Evolutionary conservation across 176 grass and related monocot genomes (phyloP), one percentile per base, ranked within the genome.

Genomic region (Eragrostis curvula): DNA sequence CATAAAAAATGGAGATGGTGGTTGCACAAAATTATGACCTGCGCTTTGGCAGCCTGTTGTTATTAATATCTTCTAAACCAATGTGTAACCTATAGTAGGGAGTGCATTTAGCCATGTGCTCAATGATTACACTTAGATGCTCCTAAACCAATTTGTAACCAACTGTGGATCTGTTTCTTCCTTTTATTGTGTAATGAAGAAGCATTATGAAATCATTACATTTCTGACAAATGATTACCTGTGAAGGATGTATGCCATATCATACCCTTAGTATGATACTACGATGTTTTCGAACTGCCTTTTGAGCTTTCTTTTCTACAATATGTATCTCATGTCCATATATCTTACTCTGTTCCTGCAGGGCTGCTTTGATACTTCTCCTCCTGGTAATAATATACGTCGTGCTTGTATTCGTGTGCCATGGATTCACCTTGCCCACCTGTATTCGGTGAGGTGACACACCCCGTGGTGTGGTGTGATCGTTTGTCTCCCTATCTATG

Each of bases 341-440:
- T n/a, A 41, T 76, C 53, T 5, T 65, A 18, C 20, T 85, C 12
- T 77, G 45, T 63, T 79, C 18, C 63, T 81, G 83, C 91, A 99
- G 96, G 77, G 70, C 78, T 8, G 91, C 89, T 5, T 70, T 99
- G 87, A 90, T 99, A 78, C 60, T 99, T 62, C 73, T 99, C 32
- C 91, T 99, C 23, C 69, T 96, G 69, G 73, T 94, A 30, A 92
- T 96, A 77, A 88, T 96, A 66, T 99, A 99, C 36, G 71, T 96
- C 1, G 91, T 90, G 57, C 93, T 99, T 32, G 93, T 91, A n/a
- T 99, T 94, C 29, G 10, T 96, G 25, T 99, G 96, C 83, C 89
- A 99, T 88, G 96, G 96, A 23, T 86, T 99, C 81, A 96, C 89
- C 52, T 71, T 99, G 70, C 91, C 96, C 28, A 86, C 91, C 48